Evolutionary conservation across 2,329 filamentous ascomycete species (phyloP), one percentile per base, ranked within the genome.

Genomic region (Mariannaea elegans): DNA sequence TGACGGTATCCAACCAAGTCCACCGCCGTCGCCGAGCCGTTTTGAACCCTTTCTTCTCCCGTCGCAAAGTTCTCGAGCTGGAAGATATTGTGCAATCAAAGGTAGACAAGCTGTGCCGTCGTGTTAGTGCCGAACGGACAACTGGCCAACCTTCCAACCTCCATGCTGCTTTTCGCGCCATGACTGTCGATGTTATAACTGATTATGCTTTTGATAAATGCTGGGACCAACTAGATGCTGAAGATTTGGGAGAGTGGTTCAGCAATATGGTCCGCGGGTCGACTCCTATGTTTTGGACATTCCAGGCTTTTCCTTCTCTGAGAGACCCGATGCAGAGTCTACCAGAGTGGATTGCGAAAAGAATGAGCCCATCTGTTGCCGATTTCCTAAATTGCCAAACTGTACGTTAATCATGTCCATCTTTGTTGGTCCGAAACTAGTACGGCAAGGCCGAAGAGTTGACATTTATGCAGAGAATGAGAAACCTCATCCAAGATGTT

Each of bases 41-140:
- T 2, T 59, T 83, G 46, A 79, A 74, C 54, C 73, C 71, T 0
- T 82, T 80, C 68, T 83, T 82, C 63, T 80, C 80, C 2, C 74
- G 71, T 32, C 69, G 70, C 10, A 74, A 75, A 7, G 73, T 82
- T 18, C 59, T 66, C 6, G 65, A 65, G 2, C 65, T 81, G 2
- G 72, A 77, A 64, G 77, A 63, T 61, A 73, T 74, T 45, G 75
- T 82, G 12, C 62, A 73, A 7, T 61, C 69, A 2, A 75, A 67
- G 19, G 58, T 73, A 2, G 63, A 73, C 10, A 71, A 71, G 51
- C 61, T 78, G 13, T 71, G 62, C 18, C 44, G 46, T 3, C 59
- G 55, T 36, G 47, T 61, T 8, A 42, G 41, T 16, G 32, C 39
- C 18, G 47, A 57, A 10, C 41, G 42, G 3, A 36, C 41, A n/a